Evolutionary conservation across 495 filamentous ascomycete genomes (phyloP).

Genomic region (Aspergillus sclerotiicarbonarius): DNA sequence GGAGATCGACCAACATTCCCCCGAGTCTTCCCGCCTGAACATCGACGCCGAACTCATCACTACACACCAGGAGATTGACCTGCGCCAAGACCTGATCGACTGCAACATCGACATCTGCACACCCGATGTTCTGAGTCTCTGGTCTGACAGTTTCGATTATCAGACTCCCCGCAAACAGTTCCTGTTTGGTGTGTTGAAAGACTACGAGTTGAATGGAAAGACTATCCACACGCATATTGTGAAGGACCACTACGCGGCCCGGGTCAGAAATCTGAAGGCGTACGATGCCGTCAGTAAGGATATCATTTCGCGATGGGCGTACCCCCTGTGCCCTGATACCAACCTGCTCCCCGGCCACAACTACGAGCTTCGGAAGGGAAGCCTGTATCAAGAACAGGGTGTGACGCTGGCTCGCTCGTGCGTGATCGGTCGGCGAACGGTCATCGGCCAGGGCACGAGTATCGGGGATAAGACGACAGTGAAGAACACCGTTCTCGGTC

Average conservation of each 20-base stretch:
- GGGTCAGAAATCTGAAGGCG: constrained; percentile 79
- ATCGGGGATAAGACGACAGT: constrained; percentile 71
- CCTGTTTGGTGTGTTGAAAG: constrained; percentile 86
- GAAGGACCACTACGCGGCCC: constrained; percentile 70
- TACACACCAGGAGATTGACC: constrained; percentile 64
- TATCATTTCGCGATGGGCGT: constrained; percentile 84
- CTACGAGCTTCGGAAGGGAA: constrained; percentile 65
- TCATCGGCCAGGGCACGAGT: constrained; percentile 73
- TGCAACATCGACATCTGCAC: constrained; percentile 98
- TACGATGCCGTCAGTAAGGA: constrained; percentile 92
- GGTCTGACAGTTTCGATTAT: constrained; percentile 98
- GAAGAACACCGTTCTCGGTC: constrained; percentile 72
- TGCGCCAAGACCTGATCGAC: constrained; percentile 87
- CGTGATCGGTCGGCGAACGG: constrained; percentile 59
- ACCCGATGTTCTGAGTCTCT: constrained; percentile 87
- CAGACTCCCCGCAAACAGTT: constrained; percentile 85
- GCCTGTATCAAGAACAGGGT: constrained; percentile 67
- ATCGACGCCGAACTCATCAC: constrained; percentile 73
- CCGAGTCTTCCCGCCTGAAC: constrained; percentile 55
- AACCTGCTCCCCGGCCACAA: constrained; percentile 75
- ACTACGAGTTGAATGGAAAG: constrained; percentile 95
- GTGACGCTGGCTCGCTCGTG: constrained; percentile 72
- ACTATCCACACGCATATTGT: constrained; percentile 90
- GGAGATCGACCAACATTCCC: constrained; percentile 53
- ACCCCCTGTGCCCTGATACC: constrained; percentile 87